Evolutionary conservation across 176 grass and related monocot species (phyloP).

Genomic region (Zoysia japonica): DNA sequence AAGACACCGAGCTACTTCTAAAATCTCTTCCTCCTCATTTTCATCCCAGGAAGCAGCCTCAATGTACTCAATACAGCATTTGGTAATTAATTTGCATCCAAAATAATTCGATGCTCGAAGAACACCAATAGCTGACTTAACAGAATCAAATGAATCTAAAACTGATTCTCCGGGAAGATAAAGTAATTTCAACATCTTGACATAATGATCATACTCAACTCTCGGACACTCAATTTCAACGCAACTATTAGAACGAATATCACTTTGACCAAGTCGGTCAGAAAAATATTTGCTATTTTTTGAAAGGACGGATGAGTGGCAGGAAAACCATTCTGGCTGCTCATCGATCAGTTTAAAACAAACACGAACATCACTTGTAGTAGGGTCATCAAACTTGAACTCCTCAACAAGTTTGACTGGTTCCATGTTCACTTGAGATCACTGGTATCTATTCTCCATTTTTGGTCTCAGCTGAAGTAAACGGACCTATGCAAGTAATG

Average conservation of each 20-base stretch:
- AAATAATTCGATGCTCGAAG: conserved; percentile 67
- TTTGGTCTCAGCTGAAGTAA: conserved; percentile 22
- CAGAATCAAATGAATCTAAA: conserved; percentile 77
- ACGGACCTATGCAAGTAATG: conserved; percentile 32
- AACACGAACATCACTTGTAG: conserved; percentile 68
- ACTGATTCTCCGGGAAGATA: conserved; percentile 64
- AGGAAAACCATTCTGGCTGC: conserved; percentile 60
- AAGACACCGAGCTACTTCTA: conserved; percentile 58
- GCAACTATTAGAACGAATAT: conserved; percentile 39
- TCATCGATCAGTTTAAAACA: conserved; percentile 51
- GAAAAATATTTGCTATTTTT: conserved; percentile 68
- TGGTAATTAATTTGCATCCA: conserved; percentile 51
- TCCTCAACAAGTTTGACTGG: conserved; percentile 12
- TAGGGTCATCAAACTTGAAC: conserved; percentile 57
- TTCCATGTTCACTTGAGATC: conserved; percentile 56
- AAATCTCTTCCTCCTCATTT: conserved; percentile 85
- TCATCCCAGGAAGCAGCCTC: conserved; percentile 88
- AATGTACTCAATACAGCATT: conserved; percentile 70
- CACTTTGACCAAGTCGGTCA: conserved; percentile 43
- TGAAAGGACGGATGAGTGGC: conserved; percentile 67
- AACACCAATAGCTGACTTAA: conserved; percentile 68
- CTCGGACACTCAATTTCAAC: conserved; percentile 64
- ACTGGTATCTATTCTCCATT: background rate
- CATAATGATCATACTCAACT: conserved; percentile 67
- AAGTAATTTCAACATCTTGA: conserved; percentile 65